These are phyloP conservation scores for Candida andamanensis DNA, from an alignment of 805 yeast genomes.

Conservation along the genomic window DNA sequence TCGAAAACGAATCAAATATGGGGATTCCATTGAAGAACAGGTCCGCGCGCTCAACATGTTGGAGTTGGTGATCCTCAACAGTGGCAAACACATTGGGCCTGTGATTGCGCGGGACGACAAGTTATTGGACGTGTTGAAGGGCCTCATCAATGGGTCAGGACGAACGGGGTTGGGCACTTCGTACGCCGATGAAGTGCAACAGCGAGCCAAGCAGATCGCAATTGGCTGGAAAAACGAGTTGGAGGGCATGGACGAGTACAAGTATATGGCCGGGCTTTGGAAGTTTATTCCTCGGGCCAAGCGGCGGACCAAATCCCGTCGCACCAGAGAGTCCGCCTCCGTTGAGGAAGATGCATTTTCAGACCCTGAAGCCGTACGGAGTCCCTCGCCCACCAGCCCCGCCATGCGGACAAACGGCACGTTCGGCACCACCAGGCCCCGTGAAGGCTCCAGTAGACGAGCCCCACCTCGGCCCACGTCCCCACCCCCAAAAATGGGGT, in stretches of 20 bases:
- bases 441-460: conserved; percentile 5
- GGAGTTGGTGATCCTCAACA: conserved; percentile 36
- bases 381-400: conserved; percentile 12
- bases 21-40: conserved; percentile 55
- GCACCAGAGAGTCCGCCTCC: neutral
- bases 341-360: conserved; percentile 8
- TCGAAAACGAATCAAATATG: conserved; percentile 85
- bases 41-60: conserved; percentile 50
- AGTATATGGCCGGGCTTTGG: conserved; percentile 44
- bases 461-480: conserved; percentile 25
- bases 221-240: conserved; percentile 64
- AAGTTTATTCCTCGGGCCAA: conserved; percentile 32
- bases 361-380: conserved; percentile 6
- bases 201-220: conserved; percentile 47
- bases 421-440: conserved; percentile 4
- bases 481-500: conserved; percentile 16
- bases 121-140: conserved; percentile 57
- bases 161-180: conserved; percentile 30
- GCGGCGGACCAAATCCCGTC: conserved; percentile 2
- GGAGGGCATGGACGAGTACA: conserved; percentile 43
- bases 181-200: conserved; percentile 39
- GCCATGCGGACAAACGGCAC: conserved; percentile 9
- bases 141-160: conserved; percentile 39
- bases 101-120: conserved; percentile 62
- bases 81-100: conserved; percentile 38